These are phyloP conservation scores for Pseudogymnoascus sp. DNA, from an alignment of 2,329 filamentous ascomycete genomes.

Conservation along the genomic window DNA sequence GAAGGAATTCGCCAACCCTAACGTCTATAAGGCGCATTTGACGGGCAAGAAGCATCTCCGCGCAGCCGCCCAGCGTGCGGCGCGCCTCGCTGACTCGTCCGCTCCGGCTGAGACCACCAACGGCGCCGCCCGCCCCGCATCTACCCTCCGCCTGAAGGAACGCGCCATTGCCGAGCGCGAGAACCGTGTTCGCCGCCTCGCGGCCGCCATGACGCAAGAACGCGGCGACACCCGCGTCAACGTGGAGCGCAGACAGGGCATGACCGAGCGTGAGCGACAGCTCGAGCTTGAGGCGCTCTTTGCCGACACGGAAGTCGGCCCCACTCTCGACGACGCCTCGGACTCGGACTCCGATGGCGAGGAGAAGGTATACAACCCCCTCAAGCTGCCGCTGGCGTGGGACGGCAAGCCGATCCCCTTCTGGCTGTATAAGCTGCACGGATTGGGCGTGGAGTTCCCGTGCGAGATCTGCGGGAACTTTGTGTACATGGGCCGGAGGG, in stretches of 20 bases:
- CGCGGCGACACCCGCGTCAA: constrained; percentile 86
- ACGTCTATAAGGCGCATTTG: constrained; percentile 85
- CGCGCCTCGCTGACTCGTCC: constrained; percentile 35
- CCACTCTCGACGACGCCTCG: constrained; percentile 37
- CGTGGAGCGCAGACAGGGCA: constrained; percentile 90
- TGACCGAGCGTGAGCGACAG: constrained; percentile 93
- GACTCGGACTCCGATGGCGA: constrained; percentile 68
- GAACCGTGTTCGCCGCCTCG: constrained; percentile 70
- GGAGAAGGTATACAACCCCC: constrained; percentile 90
- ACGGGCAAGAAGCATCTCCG: constrained; percentile 89
- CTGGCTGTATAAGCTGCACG: constrained; percentile 97
- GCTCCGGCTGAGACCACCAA: constrained; percentile 21
- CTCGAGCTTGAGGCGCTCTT: constrained; percentile 88
- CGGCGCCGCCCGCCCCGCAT: constrained; percentile 24
- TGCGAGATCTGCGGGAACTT: constrained; percentile 98
- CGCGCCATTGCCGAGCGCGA: constrained; percentile 85
- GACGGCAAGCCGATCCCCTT: constrained; percentile 98
- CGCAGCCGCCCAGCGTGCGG: constrained; percentile 60
- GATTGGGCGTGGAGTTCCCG: constrained; percentile 85
- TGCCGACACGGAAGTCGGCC: constrained; percentile 42
- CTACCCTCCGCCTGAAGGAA: constrained; percentile 62
- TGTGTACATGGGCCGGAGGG: constrained; percentile 94
- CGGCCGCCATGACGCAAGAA: constrained; percentile 76
- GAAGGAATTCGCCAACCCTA: constrained; percentile 91
- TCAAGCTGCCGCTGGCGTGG: constrained; percentile 94